A percentile compares a stretch with the other conserved stretches of the same genome.
These are phyloP conservation scores for Botryotinia narcissicola DNA, from an alignment of 2,329 filamentous ascomycete genomes.

Conservation along the genomic window DNA sequence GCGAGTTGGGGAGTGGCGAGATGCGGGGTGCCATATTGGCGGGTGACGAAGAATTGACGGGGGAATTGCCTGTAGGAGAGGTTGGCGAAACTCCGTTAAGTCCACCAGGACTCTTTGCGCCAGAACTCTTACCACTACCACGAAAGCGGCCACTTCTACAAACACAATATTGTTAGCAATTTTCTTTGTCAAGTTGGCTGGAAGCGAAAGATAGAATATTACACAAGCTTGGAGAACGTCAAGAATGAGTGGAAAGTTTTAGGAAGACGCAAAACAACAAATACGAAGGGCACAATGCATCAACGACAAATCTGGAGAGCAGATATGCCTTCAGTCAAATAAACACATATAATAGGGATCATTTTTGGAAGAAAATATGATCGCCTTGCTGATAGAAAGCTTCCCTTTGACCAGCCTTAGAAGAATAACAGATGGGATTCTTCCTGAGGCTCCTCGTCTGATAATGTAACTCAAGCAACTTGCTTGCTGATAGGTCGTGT, in stretches of 20 bases:
- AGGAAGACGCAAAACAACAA: background rate
- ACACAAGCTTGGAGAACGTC: background rate
- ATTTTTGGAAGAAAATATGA: background rate
- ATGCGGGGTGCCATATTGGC: constrained; percentile 55
- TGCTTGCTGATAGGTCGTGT: constrained; percentile 9
- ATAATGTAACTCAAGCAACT: constrained; percentile 11
- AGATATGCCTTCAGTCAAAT: constrained; percentile 1
- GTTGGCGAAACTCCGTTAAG: constrained; percentile 49
- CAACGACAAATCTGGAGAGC: background rate
- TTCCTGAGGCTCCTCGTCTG: background rate
- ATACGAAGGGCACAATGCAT: background rate
- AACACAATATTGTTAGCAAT: constrained; percentile 31
- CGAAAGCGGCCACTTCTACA: constrained; percentile 58
- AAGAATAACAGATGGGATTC: background rate
- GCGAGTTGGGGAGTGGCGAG: constrained; percentile 61
- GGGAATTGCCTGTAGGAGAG: constrained; percentile 46
- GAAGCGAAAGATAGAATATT: background rate
- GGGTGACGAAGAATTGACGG: constrained; percentile 50
- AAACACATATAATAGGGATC: background rate
- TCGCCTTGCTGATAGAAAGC: background rate
- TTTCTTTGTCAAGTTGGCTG: background rate
- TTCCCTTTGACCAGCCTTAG: background rate
- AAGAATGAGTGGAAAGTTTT: background rate
- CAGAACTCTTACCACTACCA: constrained; percentile 52
- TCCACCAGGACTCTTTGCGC: constrained; percentile 51